phyloP scores from a whole-genome alignment of 805 yeast species.

The Spathaspora hagerdaliae region DNA sequence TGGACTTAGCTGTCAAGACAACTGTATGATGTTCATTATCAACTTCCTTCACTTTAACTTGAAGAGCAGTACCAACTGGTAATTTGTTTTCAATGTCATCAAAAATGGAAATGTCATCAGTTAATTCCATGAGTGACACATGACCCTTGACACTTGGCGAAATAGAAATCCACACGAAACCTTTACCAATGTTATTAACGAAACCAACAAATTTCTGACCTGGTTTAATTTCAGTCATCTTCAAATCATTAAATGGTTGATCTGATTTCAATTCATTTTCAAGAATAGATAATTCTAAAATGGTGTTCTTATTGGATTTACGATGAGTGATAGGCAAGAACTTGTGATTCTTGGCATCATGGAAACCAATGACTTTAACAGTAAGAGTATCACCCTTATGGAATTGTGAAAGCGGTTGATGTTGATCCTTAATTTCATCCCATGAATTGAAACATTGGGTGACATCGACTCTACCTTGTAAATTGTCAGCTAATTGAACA shows the following conservation, averaged over 20 bases:
- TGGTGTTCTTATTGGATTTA: constrained; percentile 48
- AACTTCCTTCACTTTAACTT: constrained; percentile 49
- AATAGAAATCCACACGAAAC: constrained; percentile 63
- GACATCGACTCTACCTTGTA: constrained; percentile 75
- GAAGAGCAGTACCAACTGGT: constrained; percentile 71
- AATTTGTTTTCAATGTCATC: constrained; percentile 50
- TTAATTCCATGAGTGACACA: constrained; percentile 59
- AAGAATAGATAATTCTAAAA: constrained; percentile 63
- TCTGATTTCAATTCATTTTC: constrained; percentile 30
- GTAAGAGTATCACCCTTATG: constrained; percentile 53
- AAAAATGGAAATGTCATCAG: constrained; percentile 48
- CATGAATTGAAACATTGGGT: constrained; percentile 59
- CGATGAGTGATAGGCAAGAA: constrained; percentile 62
- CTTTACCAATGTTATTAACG: constrained; percentile 60
- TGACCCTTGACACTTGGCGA: constrained; percentile 68
- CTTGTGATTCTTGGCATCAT: constrained; percentile 64
- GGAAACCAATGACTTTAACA: constrained; percentile 72
- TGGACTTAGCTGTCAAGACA: constrained; percentile 42
- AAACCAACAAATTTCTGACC: constrained; percentile 56
- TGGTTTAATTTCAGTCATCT: constrained; percentile 39
- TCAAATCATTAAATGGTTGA: constrained; percentile 22
- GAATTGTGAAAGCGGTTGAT: constrained; percentile 54
- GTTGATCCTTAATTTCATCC: constrained; percentile 52
- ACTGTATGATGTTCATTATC: constrained; percentile 53
- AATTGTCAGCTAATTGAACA: constrained; percentile 70